Evolutionary conservation across 352 stramenopile species (phyloP).

Genomic region (Globisporangium polare): DNA sequence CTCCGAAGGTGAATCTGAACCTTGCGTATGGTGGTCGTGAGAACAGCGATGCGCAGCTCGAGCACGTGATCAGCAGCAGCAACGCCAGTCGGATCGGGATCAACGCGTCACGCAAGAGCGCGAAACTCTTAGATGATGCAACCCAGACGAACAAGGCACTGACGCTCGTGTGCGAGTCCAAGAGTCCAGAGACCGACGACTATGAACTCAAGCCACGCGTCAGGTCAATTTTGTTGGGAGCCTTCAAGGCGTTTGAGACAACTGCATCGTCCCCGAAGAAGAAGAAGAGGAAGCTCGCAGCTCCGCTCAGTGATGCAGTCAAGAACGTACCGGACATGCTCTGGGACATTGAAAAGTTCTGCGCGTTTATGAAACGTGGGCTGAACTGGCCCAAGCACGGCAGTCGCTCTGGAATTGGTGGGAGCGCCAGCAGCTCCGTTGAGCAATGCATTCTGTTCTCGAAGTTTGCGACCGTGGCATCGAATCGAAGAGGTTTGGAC

Average conservation of each 20-base stretch:
- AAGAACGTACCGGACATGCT: background rate
- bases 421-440: background rate
- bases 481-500: slow-evolving; percentile 28
- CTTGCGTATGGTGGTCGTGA: slow-evolving; percentile 42
- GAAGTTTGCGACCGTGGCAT: slow-evolving; percentile 40
- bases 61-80: background rate
- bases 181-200: slow-evolving; percentile 16
- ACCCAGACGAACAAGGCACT: background rate
- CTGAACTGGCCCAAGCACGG: slow-evolving; percentile 11
- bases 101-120: background rate
- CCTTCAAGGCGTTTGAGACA: slow-evolving; percentile 42
- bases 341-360: slow-evolving; percentile 75
- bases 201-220: slow-evolving; percentile 26
- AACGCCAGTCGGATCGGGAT: slow-evolving; percentile 6
- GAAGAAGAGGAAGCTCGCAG: slow-evolving; percentile 36
- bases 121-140: background rate
- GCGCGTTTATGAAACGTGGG: slow-evolving; percentile 29
- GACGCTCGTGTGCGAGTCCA: slow-evolving; percentile 5
- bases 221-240: slow-evolving; percentile 23
- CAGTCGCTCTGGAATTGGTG: background rate
- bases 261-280: slow-evolving; percentile 33
- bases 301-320: background rate
- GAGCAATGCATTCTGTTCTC: slow-evolving; percentile 68
- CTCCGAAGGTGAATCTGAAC: slow-evolving; percentile 43
- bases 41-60: slow-evolving; percentile 12